Base-by-base conservation (phyloP, 75 land plant species). In the Adiantum capillusveneris region DNA sequence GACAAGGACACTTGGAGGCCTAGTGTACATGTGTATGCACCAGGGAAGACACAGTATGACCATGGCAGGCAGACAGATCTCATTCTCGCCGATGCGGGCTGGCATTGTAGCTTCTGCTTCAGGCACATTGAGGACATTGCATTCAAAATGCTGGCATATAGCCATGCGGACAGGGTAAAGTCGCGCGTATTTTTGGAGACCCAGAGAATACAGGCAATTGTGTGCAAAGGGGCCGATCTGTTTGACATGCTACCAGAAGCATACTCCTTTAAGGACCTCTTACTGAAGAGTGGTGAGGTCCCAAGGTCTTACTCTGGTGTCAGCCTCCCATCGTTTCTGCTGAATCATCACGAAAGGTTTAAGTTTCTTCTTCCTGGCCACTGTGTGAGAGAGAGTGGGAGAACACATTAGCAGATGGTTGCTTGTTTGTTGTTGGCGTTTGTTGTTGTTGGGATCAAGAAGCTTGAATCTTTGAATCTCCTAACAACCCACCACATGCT, bases 171-270 rank as follows among this genome's bases (percentile, higher is more conserved):
- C 29, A 42, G 78, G 21, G 74, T 75, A 19, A 31, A 44, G 12
- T 62, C 36, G 46, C 5, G 69, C 3, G 34, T 31, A 5, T 76
- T 71, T 22, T 31, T 76, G 27, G 25, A 65, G 29, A 62, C 56
- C 2, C 20, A 19, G 16, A 51, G 79, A 39, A 65, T 76, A 11
- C 75, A 76, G 53, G 59, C 48, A 1, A 44, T 60, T 9, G 59
- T 76, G 11, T 76, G 79, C 34, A 25, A 7, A 2, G 79, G 79
- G 18, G 44, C 27, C 14, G 75, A 76, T 50, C 44, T 88, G 30
- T 88, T 79, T 56, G 92, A 84, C 69, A 84, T 87, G 84, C 70
- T 87, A 7, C 92, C 88, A 1, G 92, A 87, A 59, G 92, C 81
- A 61, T 79, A 81, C 50, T 75, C 88, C 1, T 87, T 87, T 61